Percentiles rank a stretch among this genome's conserved stretches.
Evolutionary conservation across 106 monocot genomes (phyloP).

Genomic region (Xerophyta viscosa): DNA sequence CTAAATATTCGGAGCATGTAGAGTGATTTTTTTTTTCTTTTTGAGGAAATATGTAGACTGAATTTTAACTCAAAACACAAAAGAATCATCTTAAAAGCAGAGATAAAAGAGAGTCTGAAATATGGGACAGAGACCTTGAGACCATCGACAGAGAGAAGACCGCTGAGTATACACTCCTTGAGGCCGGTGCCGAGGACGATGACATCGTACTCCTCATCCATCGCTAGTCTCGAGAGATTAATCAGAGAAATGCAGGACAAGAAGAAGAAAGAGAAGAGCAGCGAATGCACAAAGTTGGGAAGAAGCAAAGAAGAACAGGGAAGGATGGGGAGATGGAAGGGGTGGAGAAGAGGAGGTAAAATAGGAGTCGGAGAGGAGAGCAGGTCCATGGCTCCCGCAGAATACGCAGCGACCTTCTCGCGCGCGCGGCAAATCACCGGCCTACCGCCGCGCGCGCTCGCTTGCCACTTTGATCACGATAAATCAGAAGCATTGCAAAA

Average conservation of each 20-base stretch:
- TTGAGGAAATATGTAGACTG: no score
- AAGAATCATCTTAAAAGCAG: background rate
- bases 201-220: conserved; percentile 73
- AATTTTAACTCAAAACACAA: no score
- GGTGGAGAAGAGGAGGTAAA: background rate
- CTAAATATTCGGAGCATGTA: no score
- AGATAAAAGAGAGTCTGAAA: background rate
- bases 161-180: conserved; percentile 74
- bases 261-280: background rate
- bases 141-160: conserved; percentile 67
- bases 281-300: background rate
- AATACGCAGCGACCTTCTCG: background rate
- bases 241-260: no score
- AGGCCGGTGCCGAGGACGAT: conserved; percentile 65
- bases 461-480: no score
- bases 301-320: background rate
- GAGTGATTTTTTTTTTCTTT: no score
- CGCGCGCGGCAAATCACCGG: no score
- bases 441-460: background rate
- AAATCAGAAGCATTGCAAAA: no score
- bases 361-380: background rate
- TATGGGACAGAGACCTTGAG: conserved; percentile 26
- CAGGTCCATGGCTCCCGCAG: background rate
- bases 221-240: conserved; percentile 2
- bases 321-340: background rate